Conservation (phyloP, 306 rosid species). For the Psophocarpus tetragonolobus region DNA sequence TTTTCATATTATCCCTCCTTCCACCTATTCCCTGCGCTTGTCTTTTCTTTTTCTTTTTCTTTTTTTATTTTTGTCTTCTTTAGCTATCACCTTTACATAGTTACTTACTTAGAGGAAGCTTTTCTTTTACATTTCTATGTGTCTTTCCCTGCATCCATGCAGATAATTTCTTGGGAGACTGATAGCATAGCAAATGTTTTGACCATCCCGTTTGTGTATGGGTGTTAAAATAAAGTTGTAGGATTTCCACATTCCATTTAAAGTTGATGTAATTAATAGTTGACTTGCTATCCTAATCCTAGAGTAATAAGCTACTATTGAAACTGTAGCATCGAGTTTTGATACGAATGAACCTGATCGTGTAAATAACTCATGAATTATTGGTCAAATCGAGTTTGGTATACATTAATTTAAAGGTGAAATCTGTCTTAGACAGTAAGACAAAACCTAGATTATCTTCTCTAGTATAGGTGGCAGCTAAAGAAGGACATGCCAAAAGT, state of each 20-base stretch:
- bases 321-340: conserved; percentile 2
- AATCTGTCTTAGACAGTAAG: conserved; percentile 11
- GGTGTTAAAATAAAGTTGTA: background rate
- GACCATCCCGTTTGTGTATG: too few relatives aligned
- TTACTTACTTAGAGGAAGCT: too few relatives aligned
- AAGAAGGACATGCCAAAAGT: conserved; percentile 23
- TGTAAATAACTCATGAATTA: background rate
- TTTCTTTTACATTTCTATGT: too few relatives aligned
- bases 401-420: conserved; percentile 14
- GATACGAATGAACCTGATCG: too few relatives aligned
- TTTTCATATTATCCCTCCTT: too few relatives aligned
- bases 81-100: too few relatives aligned
- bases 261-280: background rate
- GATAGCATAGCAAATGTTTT: too few relatives aligned
- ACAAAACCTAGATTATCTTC: conserved; percentile 34
- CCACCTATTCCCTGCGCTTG: too few relatives aligned
- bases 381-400: conserved; percentile 39
- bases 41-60: too few relatives aligned
- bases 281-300: too few relatives aligned
- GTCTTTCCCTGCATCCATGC: conserved; percentile 12
- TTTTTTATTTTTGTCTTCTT: too few relatives aligned
- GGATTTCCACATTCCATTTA: background rate
- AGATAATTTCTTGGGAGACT: background rate
- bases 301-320: background rate
- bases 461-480: conserved; percentile 29